These are phyloP conservation scores for Chlorella vulgaris DNA, from an alignment of 139 green algal genomes.

Conservation along the genomic window DNA sequence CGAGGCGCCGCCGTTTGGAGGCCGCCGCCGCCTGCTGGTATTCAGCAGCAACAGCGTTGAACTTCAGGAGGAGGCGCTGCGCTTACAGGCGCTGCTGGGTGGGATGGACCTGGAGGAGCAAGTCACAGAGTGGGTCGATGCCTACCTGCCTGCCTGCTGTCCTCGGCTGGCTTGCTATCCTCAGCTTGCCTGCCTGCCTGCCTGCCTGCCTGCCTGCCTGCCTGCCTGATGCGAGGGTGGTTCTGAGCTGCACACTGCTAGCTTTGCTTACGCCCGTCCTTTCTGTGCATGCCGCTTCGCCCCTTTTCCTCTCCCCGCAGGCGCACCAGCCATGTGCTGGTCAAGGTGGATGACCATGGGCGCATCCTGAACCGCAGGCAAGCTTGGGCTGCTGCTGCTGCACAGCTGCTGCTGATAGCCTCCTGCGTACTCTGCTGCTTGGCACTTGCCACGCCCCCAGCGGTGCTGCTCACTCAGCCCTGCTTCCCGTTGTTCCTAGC, in stretches of 20 bases:
- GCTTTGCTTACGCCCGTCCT: too few species aligned
- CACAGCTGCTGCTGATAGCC: too few species aligned
- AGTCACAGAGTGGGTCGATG: constrained; percentile 6
- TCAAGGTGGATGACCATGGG: constrained; percentile 20
- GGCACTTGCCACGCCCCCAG: too few species aligned
- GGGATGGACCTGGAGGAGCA: background rate
- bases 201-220: background rate
- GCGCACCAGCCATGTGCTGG: constrained; percentile 42
- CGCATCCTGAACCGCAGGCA: background rate
- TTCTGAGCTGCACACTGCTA: too few species aligned
- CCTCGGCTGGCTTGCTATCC: background rate
- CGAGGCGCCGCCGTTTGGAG: too few species aligned
- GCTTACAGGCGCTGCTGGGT: background rate
- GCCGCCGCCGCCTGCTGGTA: background rate
- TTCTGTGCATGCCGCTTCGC: too few species aligned
- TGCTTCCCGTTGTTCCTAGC: too few species aligned
- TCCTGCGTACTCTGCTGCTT: too few species aligned
- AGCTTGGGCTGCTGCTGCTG: background rate
- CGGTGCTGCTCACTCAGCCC: too few species aligned
- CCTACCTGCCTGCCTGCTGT: too few species aligned
- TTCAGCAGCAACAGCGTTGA: background rate
- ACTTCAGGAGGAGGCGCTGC: constrained; percentile 4
- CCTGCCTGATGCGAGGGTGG: too few species aligned
- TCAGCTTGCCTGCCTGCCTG: background rate
- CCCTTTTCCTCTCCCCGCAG: background rate